phyloP scores from a whole-genome alignment of 257 asterid genomes.

The Solanum sparsipilum region DNA sequence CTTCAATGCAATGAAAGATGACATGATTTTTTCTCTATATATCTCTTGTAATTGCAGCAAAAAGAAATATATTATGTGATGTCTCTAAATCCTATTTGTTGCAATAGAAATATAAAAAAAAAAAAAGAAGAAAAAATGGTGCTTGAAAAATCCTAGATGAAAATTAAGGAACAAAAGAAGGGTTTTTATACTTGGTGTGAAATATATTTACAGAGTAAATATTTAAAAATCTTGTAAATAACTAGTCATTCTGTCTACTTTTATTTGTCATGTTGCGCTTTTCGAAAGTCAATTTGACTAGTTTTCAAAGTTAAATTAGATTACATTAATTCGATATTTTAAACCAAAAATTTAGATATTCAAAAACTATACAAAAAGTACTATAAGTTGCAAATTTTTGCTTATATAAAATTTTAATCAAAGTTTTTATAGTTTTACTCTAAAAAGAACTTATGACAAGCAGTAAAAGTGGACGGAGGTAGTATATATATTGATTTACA shows the following conservation, averaged over 20 bases:
- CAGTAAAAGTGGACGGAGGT: no score
- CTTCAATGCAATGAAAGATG: not conserved
- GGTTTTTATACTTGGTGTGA: not conserved
- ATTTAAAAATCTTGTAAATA: not conserved
- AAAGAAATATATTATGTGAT: not conserved
- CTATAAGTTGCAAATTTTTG: no score
- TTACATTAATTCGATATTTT: no score
- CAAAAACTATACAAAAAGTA: no score
- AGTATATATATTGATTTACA: not conserved
- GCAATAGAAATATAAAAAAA: not conserved
- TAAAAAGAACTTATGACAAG: no score
- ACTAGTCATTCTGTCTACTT: no score
- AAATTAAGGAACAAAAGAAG: not conserved
- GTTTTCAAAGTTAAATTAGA: no score
- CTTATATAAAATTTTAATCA: no score
- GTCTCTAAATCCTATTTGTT: not conserved
- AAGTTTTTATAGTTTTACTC: no score
- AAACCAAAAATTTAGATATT: no score
- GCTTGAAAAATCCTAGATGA: not conserved
- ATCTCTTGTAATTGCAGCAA: not conserved
- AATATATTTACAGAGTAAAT: not conserved
- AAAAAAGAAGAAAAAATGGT: not conserved
- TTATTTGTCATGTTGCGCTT: no score
- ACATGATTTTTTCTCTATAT: not conserved
- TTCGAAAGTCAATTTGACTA: no score